Evolutionary conservation across 2,329 filamentous ascomycete species (phyloP).

Genomic region (Ambrosiella cleistominuta): DNA sequence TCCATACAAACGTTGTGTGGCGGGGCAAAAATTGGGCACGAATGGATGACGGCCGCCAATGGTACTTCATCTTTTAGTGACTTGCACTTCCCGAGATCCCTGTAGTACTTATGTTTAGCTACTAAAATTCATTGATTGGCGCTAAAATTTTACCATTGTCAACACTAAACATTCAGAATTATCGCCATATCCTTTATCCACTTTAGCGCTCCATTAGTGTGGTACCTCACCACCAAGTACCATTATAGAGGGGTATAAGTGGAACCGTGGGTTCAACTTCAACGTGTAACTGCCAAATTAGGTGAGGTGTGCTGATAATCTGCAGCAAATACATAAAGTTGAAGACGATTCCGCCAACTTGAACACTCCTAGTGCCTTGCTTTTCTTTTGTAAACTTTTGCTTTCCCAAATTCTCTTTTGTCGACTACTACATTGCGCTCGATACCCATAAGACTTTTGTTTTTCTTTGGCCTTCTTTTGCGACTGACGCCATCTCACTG

Average conservation of each 20-base stretch:
- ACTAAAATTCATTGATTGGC: background rate
- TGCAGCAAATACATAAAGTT: background rate
- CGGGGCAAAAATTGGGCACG: slow-evolving; percentile 9
- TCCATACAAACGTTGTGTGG: slow-evolving; percentile 3
- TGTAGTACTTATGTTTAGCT: background rate
- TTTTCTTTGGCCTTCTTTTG: background rate
- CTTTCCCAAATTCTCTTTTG: too few species aligned
- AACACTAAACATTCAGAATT: too few species aligned
- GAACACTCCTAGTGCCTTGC: background rate
- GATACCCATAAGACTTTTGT: background rate
- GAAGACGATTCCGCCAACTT: background rate
- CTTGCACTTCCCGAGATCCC: background rate
- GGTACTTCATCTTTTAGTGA: background rate
- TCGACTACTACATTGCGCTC: background rate
- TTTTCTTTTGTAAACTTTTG: background rate
- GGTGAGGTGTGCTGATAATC: background rate
- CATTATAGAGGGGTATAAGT: background rate
- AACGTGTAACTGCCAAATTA: background rate
- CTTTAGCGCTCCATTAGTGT: too few species aligned
- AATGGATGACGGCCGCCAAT: slow-evolving; percentile 1
- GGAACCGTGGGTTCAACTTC: background rate
- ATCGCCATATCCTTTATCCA: too few species aligned
- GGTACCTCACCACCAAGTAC: background rate
- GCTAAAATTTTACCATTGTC: background rate
- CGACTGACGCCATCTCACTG: background rate